Base-by-base conservation (phyloP, 106 monocot genomes). In the Acorus calamus region DNA sequence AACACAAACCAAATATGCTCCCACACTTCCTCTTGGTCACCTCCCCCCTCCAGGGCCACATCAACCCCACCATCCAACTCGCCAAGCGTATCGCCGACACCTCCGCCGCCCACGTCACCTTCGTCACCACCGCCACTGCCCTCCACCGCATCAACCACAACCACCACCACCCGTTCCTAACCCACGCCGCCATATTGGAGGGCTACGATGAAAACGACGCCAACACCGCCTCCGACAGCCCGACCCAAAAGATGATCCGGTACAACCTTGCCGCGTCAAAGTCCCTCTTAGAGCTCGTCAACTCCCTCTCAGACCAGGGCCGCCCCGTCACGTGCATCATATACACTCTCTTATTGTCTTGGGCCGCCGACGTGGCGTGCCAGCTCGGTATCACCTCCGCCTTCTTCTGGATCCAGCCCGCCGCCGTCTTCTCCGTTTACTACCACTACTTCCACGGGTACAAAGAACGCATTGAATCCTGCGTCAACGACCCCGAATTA, bases 391-490 rank as follows among this genome's bases (percentile, higher is more conserved):
- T 87, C 49, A 84, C 74, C 2, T 67, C 81, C 2, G 63, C 55
- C 5, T 66, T 69, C 8, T 81, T 72, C 74, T 92, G 92, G 92
- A 79, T 84, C 66, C 92, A 92, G 62, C 79, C 86, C 3, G 84
- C 77, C 63, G 13, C 79, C 47, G 74, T 84, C 11, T 28, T 28
- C 1, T 28, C 28, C 28, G 28, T 28, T 1, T 28, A 28, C 28
- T 1, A 28, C 28, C 28, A 28, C 28, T 28, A 28, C 28, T 28
- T 28, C 28, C 28, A 28, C 28, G 28, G 28, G 28, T 28, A 28
- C 28, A 28, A 28, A 28, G 28, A 28, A 28, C 28, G 28, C 28
- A 28, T 28, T 28, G 28, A 28, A 28, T 28, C 28, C 28, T 28
- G 28, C 28, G 28, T 28, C 28, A 28, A 28, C 0, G 28, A 28